These are phyloP conservation scores for Colletotrichum tanaceti DNA, from an alignment of 2,329 filamentous ascomycete genomes.

Conservation along the genomic window DNA sequence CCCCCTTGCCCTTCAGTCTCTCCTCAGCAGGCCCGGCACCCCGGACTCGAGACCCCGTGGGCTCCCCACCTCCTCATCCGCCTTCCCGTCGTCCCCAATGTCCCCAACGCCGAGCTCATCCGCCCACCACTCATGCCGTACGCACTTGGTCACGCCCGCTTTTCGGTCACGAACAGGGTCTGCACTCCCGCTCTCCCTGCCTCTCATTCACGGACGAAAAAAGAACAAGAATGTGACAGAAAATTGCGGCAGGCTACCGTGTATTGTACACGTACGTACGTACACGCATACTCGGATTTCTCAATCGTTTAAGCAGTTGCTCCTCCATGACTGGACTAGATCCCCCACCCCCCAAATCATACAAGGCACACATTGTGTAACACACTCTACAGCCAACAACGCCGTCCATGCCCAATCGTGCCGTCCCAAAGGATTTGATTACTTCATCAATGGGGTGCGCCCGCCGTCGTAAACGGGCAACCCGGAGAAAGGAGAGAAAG, in stretches of 20 bases:
- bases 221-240: neutral
- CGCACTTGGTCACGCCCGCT: constrained; percentile 7
- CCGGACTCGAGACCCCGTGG: constrained; percentile 13
- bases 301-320: neutral
- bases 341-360: constrained; percentile 17
- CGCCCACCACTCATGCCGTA: constrained; percentile 8
- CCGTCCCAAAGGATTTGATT: neutral
- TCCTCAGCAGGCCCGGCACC: constrained; percentile 18
- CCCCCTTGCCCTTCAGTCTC: neutral
- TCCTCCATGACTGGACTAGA: no score
- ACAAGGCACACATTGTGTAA: neutral
- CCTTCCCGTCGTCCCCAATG: neutral
- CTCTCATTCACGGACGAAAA: neutral
- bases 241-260: neutral
- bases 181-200: neutral
- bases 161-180: neutral
- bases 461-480: neutral
- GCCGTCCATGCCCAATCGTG: constrained; percentile 23
- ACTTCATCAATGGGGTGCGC: neutral
- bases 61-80: neutral
- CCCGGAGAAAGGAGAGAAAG: neutral
- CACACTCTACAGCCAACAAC: constrained; percentile 31
- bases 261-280: constrained; percentile 16
- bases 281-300: neutral
- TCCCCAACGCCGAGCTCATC: neutral